phyloP scores from a whole-genome alignment of 2,329 filamentous ascomycete genomes.

The Trichoderma lentiforme region DNA sequence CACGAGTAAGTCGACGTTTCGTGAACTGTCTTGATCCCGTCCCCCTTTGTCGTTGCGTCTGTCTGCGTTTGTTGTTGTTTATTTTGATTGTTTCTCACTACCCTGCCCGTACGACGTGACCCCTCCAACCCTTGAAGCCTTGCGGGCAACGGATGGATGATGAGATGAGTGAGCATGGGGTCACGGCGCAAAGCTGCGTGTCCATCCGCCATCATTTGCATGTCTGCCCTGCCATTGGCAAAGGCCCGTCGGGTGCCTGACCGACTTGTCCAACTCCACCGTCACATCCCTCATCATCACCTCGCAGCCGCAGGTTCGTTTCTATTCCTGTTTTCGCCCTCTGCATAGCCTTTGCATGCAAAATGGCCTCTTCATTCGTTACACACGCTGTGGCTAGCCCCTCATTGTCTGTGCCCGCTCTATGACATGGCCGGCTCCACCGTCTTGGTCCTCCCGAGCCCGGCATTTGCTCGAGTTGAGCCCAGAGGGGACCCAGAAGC shows the following conservation, averaged over 20 bases:
- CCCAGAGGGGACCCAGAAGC: background rate
- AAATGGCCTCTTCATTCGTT: background rate
- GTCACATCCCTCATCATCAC: background rate
- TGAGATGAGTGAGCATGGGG: background rate
- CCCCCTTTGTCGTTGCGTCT: background rate
- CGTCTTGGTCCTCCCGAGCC: background rate
- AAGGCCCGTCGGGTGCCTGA: constrained; percentile 9
- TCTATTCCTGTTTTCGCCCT: background rate
- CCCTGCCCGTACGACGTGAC: background rate
- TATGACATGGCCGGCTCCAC: constrained; percentile 14
- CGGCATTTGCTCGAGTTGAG: background rate
- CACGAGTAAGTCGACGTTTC: background rate
- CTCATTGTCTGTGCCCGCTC: constrained; percentile 8
- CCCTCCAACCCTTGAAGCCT: constrained; percentile 7
- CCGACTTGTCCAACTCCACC: constrained; percentile 16
- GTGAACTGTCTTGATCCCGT: background rate
- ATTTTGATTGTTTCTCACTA: constrained; percentile 29
- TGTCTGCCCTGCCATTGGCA: constrained; percentile 10
- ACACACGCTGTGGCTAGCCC: background rate
- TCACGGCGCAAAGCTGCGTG: background rate
- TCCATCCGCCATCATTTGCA: background rate
- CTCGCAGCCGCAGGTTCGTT: background rate
- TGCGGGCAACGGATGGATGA: background rate
- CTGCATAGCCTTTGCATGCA: background rate
- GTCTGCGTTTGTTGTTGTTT: background rate